Percentiles rank a stretch among this genome's conserved stretches.
phyloP scores from a whole-genome alignment of 2,329 filamentous ascomycete genomes.

The Xylaria sp. region DNA sequence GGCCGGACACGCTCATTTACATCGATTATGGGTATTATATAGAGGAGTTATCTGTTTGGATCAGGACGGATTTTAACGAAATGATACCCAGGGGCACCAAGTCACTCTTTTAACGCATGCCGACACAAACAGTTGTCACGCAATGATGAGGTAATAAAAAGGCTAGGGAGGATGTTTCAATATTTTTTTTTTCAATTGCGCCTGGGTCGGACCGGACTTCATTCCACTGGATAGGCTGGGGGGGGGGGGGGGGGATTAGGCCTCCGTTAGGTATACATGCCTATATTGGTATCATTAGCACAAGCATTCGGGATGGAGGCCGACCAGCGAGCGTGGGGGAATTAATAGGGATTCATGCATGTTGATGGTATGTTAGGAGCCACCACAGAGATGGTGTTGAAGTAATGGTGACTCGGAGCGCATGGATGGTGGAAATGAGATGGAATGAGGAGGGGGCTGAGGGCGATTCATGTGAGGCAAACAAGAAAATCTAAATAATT shows the following conservation, averaged over 20 bases:
- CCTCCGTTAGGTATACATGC: constrained; percentile 20
- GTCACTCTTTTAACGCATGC: constrained; percentile 22
- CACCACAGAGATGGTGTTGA: background rate
- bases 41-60: constrained; percentile 9
- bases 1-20: constrained; percentile 17
- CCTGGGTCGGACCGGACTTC: background rate
- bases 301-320: background rate
- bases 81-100: constrained; percentile 29
- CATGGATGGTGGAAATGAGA: background rate
- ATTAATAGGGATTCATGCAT: constrained; percentile 13
- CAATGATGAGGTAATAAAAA: constrained; percentile 2
- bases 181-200: too few species aligned
- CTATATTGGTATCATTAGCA: constrained; percentile 9
- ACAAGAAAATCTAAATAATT: background rate
- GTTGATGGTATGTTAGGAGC: background rate
- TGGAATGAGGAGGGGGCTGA: background rate
- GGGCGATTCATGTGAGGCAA: background rate
- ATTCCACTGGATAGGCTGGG: background rate
- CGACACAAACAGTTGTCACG: background rate
- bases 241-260: background rate
- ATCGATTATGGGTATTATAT: background rate
- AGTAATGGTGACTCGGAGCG: background rate
- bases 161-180: background rate
- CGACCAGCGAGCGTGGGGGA: background rate
- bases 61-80: background rate